Evolutionary conservation across 2,329 filamentous ascomycete species (phyloP).

Genomic region (Laburnicola sp.): DNA sequence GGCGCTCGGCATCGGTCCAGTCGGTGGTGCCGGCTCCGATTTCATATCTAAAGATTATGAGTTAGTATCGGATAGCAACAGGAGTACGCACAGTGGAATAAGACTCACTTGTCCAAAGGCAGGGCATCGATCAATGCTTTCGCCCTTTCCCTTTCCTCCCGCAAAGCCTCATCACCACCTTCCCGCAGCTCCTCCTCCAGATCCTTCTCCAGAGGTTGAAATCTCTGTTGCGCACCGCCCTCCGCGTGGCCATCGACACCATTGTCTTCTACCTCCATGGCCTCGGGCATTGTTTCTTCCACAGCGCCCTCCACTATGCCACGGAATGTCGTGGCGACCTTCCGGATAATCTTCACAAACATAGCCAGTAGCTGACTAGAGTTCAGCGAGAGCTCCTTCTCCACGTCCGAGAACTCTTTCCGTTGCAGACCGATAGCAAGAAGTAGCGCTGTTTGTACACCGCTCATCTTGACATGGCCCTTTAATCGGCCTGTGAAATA

Average conservation of each 20-base stretch:
- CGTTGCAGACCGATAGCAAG: constrained; percentile 86
- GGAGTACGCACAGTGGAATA: no score
- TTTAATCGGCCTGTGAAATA: constrained; percentile 83
- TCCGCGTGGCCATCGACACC: constrained; percentile 65
- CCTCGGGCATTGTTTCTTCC: constrained; percentile 51
- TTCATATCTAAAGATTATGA: constrained; percentile 43
- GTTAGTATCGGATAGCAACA: constrained; percentile 15
- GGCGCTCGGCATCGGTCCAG: constrained; percentile 72
- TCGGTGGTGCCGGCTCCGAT: constrained; percentile 53
- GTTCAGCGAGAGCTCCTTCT: constrained; percentile 74
- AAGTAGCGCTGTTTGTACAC: constrained; percentile 84
- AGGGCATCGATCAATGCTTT: constrained; percentile 87
- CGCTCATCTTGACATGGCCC: constrained; percentile 68
- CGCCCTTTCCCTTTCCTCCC: constrained; percentile 75
- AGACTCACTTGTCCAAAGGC: constrained; percentile 77
- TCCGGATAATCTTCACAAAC: constrained; percentile 95
- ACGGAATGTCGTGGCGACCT: constrained; percentile 79
- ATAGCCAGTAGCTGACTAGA: constrained; percentile 85
- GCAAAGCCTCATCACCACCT: constrained; percentile 75
- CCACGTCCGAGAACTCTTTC: constrained; percentile 79
- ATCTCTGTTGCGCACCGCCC: constrained; percentile 62
- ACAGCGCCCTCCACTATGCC: constrained; percentile 72
- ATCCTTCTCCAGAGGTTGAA: constrained; percentile 69
- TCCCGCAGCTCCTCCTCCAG: constrained; percentile 84
- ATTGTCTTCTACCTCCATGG: constrained; percentile 47